These are phyloP conservation scores for Papiliotrema nemorosa DNA, from an alignment of 1,284 basidiomycete species.

Conservation along the genomic window DNA sequence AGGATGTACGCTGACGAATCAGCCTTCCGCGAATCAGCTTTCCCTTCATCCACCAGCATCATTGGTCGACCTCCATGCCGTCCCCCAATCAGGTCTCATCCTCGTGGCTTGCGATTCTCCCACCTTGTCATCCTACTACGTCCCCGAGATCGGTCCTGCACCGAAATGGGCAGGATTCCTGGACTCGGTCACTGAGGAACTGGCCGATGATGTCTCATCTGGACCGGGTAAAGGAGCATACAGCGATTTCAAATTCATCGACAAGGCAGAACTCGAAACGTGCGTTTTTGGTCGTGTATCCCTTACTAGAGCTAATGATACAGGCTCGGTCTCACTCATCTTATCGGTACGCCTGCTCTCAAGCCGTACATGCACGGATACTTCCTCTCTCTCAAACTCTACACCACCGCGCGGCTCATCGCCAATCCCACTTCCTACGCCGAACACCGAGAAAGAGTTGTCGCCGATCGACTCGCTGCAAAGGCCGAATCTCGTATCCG, in stretches of 20 bases:
- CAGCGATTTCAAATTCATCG: slow-evolving; percentile 97
- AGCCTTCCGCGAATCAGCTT: slow-evolving; percentile 84
- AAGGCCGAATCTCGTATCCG: slow-evolving; percentile 90
- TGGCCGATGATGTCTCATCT: slow-evolving; percentile 72
- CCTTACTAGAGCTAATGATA: slow-evolving; percentile 1
- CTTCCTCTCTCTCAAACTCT: slow-evolving; percentile 92
- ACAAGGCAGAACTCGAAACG: slow-evolving; percentile 79
- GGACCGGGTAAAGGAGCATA: slow-evolving; percentile 58
- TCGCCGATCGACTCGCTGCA: slow-evolving; percentile 87
- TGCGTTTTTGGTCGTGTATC: slow-evolving; percentile 50
- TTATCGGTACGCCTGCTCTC: slow-evolving; percentile 88
- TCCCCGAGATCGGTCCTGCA: slow-evolving; percentile 93
- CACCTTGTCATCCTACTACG: slow-evolving; percentile 85
- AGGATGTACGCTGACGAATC: slow-evolving; percentile 2
- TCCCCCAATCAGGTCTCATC: slow-evolving; percentile 78
- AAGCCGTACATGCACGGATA: slow-evolving; percentile 99
- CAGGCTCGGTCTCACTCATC: slow-evolving; percentile 79
- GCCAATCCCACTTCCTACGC: slow-evolving; percentile 94
- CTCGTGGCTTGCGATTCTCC: slow-evolving; percentile 90
- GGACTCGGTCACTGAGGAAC: slow-evolving; percentile 95
- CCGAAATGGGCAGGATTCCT: slow-evolving; percentile 97
- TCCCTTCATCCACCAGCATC: slow-evolving; percentile 88
- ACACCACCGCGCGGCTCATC: slow-evolving; percentile 91
- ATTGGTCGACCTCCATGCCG: slow-evolving; percentile 82
- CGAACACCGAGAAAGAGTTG: slow-evolving; percentile 83